A percentile compares a stretch with the other conserved stretches of the same genome.
Evolutionary conservation across 306 rosid genomes (phyloP).

Genomic region (Pyrus communis): DNA sequence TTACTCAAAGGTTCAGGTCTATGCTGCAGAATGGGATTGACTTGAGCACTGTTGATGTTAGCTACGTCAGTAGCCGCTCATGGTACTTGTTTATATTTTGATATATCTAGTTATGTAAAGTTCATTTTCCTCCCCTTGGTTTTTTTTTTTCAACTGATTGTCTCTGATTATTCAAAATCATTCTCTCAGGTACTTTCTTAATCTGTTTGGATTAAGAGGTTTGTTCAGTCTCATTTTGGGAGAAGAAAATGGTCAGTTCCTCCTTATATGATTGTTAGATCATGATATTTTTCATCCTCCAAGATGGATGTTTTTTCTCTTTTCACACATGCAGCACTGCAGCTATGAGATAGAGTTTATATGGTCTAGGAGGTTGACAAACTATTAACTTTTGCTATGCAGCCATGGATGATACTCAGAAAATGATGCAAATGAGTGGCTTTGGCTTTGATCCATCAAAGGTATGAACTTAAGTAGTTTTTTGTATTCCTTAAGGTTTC

Average conservation of each 20-base stretch:
- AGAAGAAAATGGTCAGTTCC: slow-evolving; percentile 89
- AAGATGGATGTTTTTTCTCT: not conserved
- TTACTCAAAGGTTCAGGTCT: slow-evolving; percentile 94
- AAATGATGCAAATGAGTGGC: slow-evolving; percentile 99
- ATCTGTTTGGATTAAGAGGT: slow-evolving; percentile 95
- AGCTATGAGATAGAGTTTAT: not conserved
- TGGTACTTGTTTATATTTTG: slow-evolving; percentile 48
- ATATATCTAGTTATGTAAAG: not conserved
- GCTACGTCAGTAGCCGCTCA: slow-evolving; percentile 99
- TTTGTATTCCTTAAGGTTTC: slow-evolving; percentile 2
- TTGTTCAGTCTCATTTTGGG: slow-evolving; percentile 97
- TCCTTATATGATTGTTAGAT: not conserved
- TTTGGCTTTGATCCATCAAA: slow-evolving; percentile 90
- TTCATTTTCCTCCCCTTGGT: slow-evolving; percentile 2
- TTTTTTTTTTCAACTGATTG: slow-evolving; percentile 8
- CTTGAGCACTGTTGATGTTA: slow-evolving; percentile 98
- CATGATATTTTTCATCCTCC: not conserved
- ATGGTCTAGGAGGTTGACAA: slow-evolving; percentile 5
- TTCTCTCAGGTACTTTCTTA: slow-evolving; percentile 84
- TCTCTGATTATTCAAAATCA: slow-evolving; percentile 3
- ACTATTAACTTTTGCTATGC: slow-evolving; percentile 28
- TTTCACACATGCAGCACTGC: not conserved
- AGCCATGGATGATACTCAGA: slow-evolving; percentile 97
- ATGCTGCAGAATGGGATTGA: slow-evolving; percentile 99
- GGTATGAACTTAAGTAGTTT: slow-evolving; percentile 33